Conservation (phyloP, 805 yeast species). For the Spathaspora gorwiae region DNA sequence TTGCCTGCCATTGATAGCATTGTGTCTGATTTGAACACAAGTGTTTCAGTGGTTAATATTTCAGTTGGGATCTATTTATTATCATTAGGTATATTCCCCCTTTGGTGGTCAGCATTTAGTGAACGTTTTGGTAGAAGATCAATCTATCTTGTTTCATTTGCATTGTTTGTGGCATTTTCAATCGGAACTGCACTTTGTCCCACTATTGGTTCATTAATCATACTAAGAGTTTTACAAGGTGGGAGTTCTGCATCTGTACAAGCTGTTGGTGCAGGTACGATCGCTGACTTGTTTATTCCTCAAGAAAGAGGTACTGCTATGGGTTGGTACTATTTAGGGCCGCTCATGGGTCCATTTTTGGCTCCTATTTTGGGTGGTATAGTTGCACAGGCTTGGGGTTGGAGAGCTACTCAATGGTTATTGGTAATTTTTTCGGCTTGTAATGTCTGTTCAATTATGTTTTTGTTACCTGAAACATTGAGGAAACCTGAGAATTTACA, state of each 20-base stretch:
- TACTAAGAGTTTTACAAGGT: constrained; percentile 67
- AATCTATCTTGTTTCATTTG: constrained; percentile 66
- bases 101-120: constrained; percentile 85
- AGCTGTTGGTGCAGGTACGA: constrained; percentile 86
- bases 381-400: constrained; percentile 66
- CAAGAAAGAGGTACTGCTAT: constrained; percentile 72
- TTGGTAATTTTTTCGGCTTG: constrained; percentile 63
- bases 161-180: constrained; percentile 58
- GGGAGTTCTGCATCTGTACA: constrained; percentile 84
- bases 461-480: constrained; percentile 76
- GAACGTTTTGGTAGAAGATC: constrained; percentile 73
- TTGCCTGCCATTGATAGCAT: constrained; percentile 72
- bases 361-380: constrained; percentile 80
- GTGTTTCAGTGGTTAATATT: constrained; percentile 60
- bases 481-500: constrained; percentile 58
- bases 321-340: constrained; percentile 78
- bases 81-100: constrained; percentile 72
- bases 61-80: constrained; percentile 76
- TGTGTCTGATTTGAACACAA: constrained; percentile 49
- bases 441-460: constrained; percentile 44
- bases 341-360: constrained; percentile 72
- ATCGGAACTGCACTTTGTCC: constrained; percentile 70
- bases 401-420: constrained; percentile 90
- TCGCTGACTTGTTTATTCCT: constrained; percentile 65
- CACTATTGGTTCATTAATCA: constrained; percentile 57